Evolutionary conservation across 1,139 yeast species (phyloP).

Genomic region (Debaryomyces psychrophilus): DNA sequence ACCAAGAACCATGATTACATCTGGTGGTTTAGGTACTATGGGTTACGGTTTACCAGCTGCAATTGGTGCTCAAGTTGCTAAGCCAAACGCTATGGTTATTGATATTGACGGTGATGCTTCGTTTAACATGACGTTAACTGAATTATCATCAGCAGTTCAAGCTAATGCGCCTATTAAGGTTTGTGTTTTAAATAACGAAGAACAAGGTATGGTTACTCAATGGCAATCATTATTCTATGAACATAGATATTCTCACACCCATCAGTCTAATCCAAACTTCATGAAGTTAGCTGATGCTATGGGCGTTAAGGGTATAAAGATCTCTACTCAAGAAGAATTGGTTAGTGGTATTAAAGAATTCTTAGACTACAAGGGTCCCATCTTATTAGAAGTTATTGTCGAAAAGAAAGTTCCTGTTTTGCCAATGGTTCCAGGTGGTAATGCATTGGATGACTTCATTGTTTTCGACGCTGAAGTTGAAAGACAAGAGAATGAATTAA

Average conservation of each 20-base stretch:
- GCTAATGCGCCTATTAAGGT: constrained; percentile 89
- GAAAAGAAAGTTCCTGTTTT: constrained; percentile 97
- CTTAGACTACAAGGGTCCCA: constrained; percentile 79
- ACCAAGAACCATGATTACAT: constrained; percentile 91
- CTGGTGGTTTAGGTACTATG: constrained; percentile 99
- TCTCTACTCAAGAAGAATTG: constrained; percentile 66
- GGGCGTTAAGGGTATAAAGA: constrained; percentile 85
- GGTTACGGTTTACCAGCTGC: constrained; percentile 98
- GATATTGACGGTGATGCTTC: constrained; percentile 99
- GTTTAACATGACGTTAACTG: constrained; percentile 94
- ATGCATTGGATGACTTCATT: constrained; percentile 90
- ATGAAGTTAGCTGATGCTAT: constrained; percentile 91
- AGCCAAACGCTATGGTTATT: constrained; percentile 91
- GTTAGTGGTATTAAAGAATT: constrained; percentile 66
- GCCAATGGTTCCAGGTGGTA: constrained; percentile 98
- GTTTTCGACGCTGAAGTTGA: constrained; percentile 82
- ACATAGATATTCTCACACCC: constrained; percentile 95
- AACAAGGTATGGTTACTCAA: constrained; percentile 99
- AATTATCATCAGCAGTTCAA: constrained; percentile 92
- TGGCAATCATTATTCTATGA: constrained; percentile 98
- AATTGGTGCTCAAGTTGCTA: constrained; percentile 96
- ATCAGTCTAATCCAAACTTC: constrained; percentile 92
- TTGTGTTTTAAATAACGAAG: constrained; percentile 90
- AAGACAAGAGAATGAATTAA: constrained; percentile 66
- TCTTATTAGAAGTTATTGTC: constrained; percentile 84